Evolutionary conservation across 306 rosid genomes (phyloP), one percentile per base, ranked within the genome.

Genomic region (Vicia villosa): DNA sequence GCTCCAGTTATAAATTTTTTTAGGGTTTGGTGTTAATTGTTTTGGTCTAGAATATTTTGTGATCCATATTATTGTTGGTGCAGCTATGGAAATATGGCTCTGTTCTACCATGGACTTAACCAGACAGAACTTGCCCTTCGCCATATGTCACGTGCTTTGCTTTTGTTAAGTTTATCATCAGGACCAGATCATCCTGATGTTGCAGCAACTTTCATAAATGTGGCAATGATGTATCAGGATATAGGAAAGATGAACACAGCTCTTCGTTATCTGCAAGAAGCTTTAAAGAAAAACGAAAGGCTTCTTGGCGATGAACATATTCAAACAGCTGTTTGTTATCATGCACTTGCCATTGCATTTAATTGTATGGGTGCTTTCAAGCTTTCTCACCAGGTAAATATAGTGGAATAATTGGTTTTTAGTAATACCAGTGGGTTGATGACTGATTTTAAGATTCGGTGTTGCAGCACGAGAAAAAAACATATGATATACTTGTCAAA

Each of bases 121-220:
- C 97, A 95, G 73, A 86, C 99, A 68, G 99, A 89, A 80, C 96
- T 95, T 42, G 99, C 99, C 45, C 85, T 95, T 57, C 86, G 87
- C 22, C 99, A 95, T 78, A 95, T 95, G 99, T 89, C 99, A 43
- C 92, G 97, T 37, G 99, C 99, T 50, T 63, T 95, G 81, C 96
- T 95, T 37, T 86, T 95, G 77, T 78, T 95, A 37, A 91, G 99
- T 70, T 78, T 95, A 77, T 91, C 99, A 36, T 95, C 97, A 20
- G 99, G 99, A 65, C 95, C 99, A 20, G 97, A 91, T 82, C 99
- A 95, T 74, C 99, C 99, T 66, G 99, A 95, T 78, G 96, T 95
- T 0, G 97, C 99, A 11, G 96, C 99, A 40, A 89, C 99, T 66
- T 89, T 83, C 62, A 91, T 95, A 74, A 89, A 95, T 81, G 96